Percentiles rank a stretch among this genome's conserved stretches.
Conservation (phyloP, 2,329 filamentous ascomycete genomes). For the Talaromyces pinophilus region DNA sequence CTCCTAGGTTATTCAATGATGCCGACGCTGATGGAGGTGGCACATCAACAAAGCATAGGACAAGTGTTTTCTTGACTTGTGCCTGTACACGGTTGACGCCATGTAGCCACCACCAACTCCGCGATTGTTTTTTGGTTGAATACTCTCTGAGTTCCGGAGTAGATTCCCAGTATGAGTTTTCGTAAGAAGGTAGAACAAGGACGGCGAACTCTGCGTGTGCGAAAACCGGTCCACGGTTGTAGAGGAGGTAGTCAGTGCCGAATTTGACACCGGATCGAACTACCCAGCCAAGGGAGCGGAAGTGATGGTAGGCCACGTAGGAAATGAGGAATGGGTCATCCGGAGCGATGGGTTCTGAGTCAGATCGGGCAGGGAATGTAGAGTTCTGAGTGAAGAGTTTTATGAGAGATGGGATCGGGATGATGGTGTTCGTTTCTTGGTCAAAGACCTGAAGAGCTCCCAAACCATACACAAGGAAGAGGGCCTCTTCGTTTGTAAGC, state of each 20-base stretch:
- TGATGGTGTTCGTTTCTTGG: conserved; percentile 36
- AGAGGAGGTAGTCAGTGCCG: conserved; percentile 90
- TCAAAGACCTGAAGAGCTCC: conserved; percentile 67
- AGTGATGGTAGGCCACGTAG: conserved; percentile 93
- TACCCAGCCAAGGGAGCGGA: conserved; percentile 92
- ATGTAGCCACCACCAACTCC: conserved; percentile 64
- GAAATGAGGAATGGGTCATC: conserved; percentile 84
- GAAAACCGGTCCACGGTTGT: conserved; percentile 89
- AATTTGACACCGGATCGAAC: conserved; percentile 93
- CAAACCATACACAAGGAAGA: conserved; percentile 82
- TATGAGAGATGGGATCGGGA: conserved; percentile 62
- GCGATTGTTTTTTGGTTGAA: conserved; percentile 50
- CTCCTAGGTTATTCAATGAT: conserved; percentile 57
- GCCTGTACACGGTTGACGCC: conserved; percentile 85
- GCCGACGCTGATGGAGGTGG: conserved; percentile 64
- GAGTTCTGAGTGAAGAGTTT: conserved; percentile 68
- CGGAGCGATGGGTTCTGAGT: conserved; percentile 55
- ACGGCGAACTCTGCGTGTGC: conserved; percentile 92
- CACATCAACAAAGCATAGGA: conserved; percentile 88
- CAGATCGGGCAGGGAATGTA: conserved; percentile 62
- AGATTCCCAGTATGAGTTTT: conserved; percentile 67
- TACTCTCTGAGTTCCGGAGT: conserved; percentile 52
- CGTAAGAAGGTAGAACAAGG: conserved; percentile 80
- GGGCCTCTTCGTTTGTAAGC: conserved; percentile 83
- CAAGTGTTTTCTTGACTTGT: conserved; percentile 85